Conservation (phyloP, 192 early-diverging fungal genomes). For the Phycomyces blakesleeanus region DNA sequence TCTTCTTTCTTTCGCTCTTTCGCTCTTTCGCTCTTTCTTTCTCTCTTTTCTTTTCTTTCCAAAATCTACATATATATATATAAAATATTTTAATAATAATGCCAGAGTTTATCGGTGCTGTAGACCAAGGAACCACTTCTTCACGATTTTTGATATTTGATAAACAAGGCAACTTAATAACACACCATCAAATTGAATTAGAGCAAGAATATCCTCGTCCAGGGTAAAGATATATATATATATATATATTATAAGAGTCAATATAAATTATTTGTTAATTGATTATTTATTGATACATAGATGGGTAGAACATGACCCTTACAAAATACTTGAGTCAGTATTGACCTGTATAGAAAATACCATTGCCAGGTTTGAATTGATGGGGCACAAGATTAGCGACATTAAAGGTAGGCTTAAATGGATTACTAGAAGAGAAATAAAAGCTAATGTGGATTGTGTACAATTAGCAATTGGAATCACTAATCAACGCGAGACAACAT, state of each 20-base stretch:
- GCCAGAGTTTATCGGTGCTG: slow-evolving; percentile 63
- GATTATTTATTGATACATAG: too few species aligned
- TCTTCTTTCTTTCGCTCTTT: too few species aligned
- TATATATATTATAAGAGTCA: background rate
- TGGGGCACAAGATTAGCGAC: slow-evolving; percentile 53
- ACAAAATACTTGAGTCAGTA: slow-evolving; percentile 67
- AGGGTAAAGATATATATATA: slow-evolving; percentile 49
- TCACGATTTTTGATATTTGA: slow-evolving; percentile 93
- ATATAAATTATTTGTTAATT: too few species aligned
- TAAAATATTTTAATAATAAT: too few species aligned
- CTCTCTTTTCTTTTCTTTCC: too few species aligned
- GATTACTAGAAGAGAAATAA: background rate
- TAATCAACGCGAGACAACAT: slow-evolving; percentile 91
- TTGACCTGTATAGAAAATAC: slow-evolving; percentile 63
- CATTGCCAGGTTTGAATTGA: slow-evolving; percentile 54
- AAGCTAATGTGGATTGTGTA: background rate
- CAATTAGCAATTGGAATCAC: slow-evolving; percentile 76
- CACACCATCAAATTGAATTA: slow-evolving; percentile 77
- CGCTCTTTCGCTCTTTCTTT: too few species aligned
- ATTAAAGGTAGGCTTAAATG: slow-evolving; percentile 25
- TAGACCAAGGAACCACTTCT: slow-evolving; percentile 92
- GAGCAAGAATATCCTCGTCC: slow-evolving; percentile 69
- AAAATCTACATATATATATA: too few species aligned
- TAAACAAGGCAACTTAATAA: slow-evolving; percentile 60
- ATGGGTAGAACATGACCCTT: slow-evolving; percentile 88